Percentiles rank a stretch among this genome's conserved stretches.
phyloP scores from a whole-genome alignment of 2,329 filamentous ascomycete genomes.

The Spiromastix sp. region DNA sequence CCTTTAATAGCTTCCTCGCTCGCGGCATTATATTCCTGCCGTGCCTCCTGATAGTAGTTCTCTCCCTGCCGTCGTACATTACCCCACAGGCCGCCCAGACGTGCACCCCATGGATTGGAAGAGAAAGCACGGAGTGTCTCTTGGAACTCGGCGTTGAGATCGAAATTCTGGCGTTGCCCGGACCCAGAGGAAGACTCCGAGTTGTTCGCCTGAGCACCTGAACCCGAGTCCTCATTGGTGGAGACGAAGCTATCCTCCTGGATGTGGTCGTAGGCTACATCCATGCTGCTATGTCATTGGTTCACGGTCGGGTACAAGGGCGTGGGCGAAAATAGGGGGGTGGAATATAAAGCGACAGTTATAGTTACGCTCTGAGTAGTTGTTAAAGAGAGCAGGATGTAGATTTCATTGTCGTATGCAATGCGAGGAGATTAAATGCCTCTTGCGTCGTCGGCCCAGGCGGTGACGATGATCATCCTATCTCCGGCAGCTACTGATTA shows the following conservation, averaged over 20 bases:
- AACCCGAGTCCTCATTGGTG: slow-evolving; percentile 35
- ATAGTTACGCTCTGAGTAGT: not conserved
- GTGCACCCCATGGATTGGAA: slow-evolving; percentile 79
- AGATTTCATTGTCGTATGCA: too few relatives aligned
- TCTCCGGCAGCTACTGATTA: too few relatives aligned
- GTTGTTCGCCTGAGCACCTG: too few relatives aligned
- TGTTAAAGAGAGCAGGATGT: too few relatives aligned
- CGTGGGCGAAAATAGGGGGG: too few relatives aligned
- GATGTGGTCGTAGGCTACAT: slow-evolving; percentile 95
- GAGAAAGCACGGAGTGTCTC: slow-evolving; percentile 93
- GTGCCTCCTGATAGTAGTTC: slow-evolving; percentile 71
- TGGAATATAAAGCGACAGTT: too few relatives aligned
- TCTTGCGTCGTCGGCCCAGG: too few relatives aligned
- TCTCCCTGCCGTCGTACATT: slow-evolving; percentile 93
- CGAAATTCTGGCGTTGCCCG: slow-evolving; percentile 27
- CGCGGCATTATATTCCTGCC: slow-evolving; percentile 71
- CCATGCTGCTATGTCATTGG: too few relatives aligned
- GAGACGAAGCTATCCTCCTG: slow-evolving; percentile 63
- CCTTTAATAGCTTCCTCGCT: slow-evolving; percentile 74
- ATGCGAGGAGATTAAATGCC: too few relatives aligned
- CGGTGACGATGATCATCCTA: too few relatives aligned
- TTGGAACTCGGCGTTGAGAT: slow-evolving; percentile 79
- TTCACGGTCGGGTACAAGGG: too few relatives aligned
- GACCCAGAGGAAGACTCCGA: slow-evolving; percentile 13
- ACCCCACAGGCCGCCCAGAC: slow-evolving; percentile 78